Evolutionary conservation across 169 alveolate species (phyloP).

Genomic region (Eimeria sp.): DNA sequence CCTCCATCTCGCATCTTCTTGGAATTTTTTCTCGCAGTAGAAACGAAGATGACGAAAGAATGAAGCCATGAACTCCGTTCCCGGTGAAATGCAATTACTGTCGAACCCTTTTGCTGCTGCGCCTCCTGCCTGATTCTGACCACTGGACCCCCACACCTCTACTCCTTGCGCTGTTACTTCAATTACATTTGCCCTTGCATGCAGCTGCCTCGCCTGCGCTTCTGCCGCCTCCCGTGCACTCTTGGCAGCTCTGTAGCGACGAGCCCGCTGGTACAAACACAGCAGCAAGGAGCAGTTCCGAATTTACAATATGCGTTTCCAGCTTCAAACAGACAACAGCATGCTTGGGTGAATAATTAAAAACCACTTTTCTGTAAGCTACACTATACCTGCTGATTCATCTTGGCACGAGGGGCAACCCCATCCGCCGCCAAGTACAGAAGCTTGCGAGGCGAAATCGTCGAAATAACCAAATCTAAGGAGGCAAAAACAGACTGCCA

Average conservation of each 20-base stretch:
- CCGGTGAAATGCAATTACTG: slow-evolving; percentile 99
- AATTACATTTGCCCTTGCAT: slow-evolving; percentile 12
- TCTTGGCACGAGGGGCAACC: slow-evolving; percentile 99
- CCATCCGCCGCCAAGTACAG: slow-evolving; percentile 95
- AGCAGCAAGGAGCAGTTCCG: neutral
- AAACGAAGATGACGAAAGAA: slow-evolving; percentile 89
- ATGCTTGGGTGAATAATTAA: neutral
- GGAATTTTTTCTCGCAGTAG: slow-evolving; percentile 94
- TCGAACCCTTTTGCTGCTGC: slow-evolving; percentile 91
- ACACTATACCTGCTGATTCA: slow-evolving; percentile 96
- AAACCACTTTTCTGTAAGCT: neutral
- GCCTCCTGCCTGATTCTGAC: neutral
- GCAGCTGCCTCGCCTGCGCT: slow-evolving; percentile 42
- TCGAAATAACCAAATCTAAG: slow-evolving; percentile 90
- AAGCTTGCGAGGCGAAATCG: slow-evolving; percentile 97
- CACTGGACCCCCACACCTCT: neutral
- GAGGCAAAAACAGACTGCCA: slow-evolving; percentile 70
- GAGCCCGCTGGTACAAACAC: slow-evolving; percentile 68
- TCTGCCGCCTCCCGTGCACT: slow-evolving; percentile 68
- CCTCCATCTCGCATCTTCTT: slow-evolving; percentile 95
- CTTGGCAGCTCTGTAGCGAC: slow-evolving; percentile 83
- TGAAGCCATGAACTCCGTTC: slow-evolving; percentile 99
- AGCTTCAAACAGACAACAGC: neutral
- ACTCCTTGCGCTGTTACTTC: neutral
- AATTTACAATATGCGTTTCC: neutral